phyloP scores from a whole-genome alignment of 805 yeast species.

The Crinitomyces ghanaensis region DNA sequence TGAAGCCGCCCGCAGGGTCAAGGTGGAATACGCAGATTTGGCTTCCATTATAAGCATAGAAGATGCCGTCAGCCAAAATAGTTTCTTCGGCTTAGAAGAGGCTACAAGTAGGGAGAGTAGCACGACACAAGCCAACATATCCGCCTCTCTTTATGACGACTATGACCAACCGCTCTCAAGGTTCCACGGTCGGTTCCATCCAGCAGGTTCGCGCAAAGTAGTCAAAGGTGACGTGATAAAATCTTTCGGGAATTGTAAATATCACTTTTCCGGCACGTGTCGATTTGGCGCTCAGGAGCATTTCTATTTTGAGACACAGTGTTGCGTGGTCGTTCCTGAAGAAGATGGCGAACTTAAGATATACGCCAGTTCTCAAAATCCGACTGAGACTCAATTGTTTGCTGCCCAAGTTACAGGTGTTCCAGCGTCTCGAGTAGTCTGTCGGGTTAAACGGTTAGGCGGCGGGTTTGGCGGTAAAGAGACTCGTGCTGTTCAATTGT shows the following conservation, averaged over 20 bases:
- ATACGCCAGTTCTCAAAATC: slow-evolving; percentile 35
- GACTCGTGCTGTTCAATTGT: slow-evolving; percentile 30
- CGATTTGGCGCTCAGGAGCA: slow-evolving; percentile 40
- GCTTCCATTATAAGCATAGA: slow-evolving; percentile 31
- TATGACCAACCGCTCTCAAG: too few relatives aligned
- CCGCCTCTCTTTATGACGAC: too few relatives aligned
- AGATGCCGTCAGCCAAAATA: slow-evolving; percentile 32
- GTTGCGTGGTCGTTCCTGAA: slow-evolving; percentile 33
- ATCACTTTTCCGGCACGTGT: slow-evolving; percentile 29
- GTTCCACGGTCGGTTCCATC: too few relatives aligned
- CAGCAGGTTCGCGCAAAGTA: too few relatives aligned
- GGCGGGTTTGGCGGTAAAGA: slow-evolving; percentile 45
- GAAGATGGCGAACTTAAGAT: slow-evolving; percentile 38
- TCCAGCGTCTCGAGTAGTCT: slow-evolving; percentile 32
- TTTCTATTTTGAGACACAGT: slow-evolving; percentile 38
- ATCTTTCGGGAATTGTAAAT: slow-evolving; percentile 26
- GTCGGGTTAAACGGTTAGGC: slow-evolving; percentile 34
- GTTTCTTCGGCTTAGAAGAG: slow-evolving; percentile 30
- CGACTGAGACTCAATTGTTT: slow-evolving; percentile 33
- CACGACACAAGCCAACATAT: too few relatives aligned
- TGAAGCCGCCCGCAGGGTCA: slow-evolving; percentile 32
- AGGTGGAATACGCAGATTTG: slow-evolving; percentile 32
- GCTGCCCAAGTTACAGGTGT: slow-evolving; percentile 35
- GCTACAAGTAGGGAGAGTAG: too few relatives aligned
- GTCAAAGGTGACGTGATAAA: slow-evolving; percentile 32